Conservation (phyloP, 2,329 filamentous ascomycete genomes). For the Claviceps arundinis region DNA sequence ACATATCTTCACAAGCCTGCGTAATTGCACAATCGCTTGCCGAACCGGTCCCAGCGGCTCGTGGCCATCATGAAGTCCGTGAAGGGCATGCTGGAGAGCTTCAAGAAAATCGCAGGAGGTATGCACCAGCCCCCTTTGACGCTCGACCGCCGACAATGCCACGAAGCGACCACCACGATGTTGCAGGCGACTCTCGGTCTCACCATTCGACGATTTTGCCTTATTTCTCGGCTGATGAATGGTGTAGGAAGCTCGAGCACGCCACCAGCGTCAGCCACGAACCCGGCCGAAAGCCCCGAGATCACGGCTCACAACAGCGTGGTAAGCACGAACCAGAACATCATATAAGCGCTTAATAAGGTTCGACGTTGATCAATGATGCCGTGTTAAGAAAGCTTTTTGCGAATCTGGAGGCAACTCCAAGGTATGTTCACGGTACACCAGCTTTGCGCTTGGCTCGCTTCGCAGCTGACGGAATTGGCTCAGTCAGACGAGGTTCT, state of each 20-base stretch:
- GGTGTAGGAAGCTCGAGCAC: constrained; percentile 2
- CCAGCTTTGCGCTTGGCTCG: neutral
- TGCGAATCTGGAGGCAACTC: constrained; percentile 59
- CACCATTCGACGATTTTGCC: neutral
- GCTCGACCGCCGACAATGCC: neutral
- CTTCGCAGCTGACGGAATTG: neutral
- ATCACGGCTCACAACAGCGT: constrained; percentile 51
- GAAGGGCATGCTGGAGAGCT: constrained; percentile 42
- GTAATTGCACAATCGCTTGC: neutral
- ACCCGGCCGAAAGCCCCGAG: constrained; percentile 49
- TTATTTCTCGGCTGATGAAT: neutral
- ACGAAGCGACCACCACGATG: neutral
- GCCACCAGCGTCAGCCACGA: constrained; percentile 11
- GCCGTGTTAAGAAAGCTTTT: constrained; percentile 51
- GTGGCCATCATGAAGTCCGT: constrained; percentile 25
- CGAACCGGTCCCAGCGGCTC: neutral
- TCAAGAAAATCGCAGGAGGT: constrained; percentile 33
- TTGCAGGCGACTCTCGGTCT: neutral
- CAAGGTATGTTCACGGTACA: constrained; percentile 23
- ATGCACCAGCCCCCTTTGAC: constrained; percentile 2
- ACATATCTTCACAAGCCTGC: neutral
- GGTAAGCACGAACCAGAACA: constrained; percentile 31
- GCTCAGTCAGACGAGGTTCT: constrained; percentile 77
- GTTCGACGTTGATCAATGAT: constrained; percentile 12
- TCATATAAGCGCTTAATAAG: neutral